These are phyloP conservation scores for Coniella lustricola DNA, from an alignment of 2,329 filamentous ascomycete species.

Conservation along the genomic window DNA sequence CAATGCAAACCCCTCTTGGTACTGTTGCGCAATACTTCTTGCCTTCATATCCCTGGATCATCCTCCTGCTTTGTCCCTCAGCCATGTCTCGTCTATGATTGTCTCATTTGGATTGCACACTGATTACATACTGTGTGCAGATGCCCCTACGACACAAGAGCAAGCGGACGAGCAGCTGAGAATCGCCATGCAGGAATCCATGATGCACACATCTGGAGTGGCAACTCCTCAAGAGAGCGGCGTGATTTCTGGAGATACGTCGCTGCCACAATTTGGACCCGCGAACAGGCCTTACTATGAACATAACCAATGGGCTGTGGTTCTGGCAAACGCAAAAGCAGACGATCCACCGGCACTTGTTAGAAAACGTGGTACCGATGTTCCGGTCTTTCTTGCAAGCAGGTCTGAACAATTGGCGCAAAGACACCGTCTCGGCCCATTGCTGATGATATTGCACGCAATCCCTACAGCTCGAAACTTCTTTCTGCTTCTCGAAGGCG, in stretches of 20 bases:
- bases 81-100: conserved; percentile 8
- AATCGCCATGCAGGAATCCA: neutral
- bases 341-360: conserved; percentile 34
- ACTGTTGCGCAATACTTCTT: conserved; percentile 19
- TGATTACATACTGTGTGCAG: conserved; percentile 9
- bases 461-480: conserved; percentile 53
- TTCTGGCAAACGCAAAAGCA: conserved; percentile 32
- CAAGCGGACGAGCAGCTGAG: conserved; percentile 49
- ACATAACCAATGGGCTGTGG: conserved; percentile 51
- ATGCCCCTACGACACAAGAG: conserved; percentile 24
- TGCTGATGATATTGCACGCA: conserved; percentile 53
- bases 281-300: conserved; percentile 52
- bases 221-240: conserved; percentile 42
- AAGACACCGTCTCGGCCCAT: conserved; percentile 40
- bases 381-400: conserved; percentile 47
- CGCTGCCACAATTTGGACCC: conserved; percentile 44
- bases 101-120: conserved; percentile 14
- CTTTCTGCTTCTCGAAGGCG: conserved; percentile 37
- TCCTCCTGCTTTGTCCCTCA: neutral
- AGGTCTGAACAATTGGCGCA: conserved; percentile 22
- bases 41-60: neutral
- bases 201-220: conserved; percentile 35
- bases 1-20: conserved; percentile 35
- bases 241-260: conserved; percentile 30
- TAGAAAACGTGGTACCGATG: conserved; percentile 34